Base-by-base conservation (phyloP, 768 basidiomycete genomes). In the Psilocybe tampanensis region DNA sequence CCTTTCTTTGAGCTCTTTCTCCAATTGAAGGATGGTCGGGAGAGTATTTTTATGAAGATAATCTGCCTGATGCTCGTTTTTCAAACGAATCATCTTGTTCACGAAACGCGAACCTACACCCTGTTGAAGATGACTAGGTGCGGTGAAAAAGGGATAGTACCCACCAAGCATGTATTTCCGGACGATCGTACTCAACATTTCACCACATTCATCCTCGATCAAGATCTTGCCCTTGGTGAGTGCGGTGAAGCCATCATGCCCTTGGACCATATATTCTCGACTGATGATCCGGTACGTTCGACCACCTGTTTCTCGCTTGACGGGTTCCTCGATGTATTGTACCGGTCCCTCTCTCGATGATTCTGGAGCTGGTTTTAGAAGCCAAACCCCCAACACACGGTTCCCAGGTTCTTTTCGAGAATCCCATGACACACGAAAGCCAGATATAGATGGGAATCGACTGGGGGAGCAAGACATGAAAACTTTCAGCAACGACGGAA, bases 391-490 rank as follows among this genome's bases (percentile, higher is more conserved):
- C 21, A 88, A 70, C 6, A 97, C 83, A 15, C 94, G 86, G 52
- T 86, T 76, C 15, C 88, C 87, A 0, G 91, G 82, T 1, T 83
- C 81, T 41, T 77, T 79, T 24, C 83, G 81, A 34, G 92, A 95
- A 68, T 97, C 94, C 94, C 94, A 95, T 17, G 84, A 80, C 8
- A 95, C 88, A 11, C 84, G 85, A 36, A 95, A 80, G 17, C 94
- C 94, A 21, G 94, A 89, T 34, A 96, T 78, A 12, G 94, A 80
- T 0, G 94, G 94, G 72, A 97, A 97, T 12, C 94, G 91, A 19
- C 94, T 95, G 50, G 12, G 19, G 18, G 19, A 44, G 26, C 33
- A 45, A 24, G 17, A 17, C 26, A 18, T 21, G 26, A 18, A 26
- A 49, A 7, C n/a, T 54, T 41, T 19, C 8, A 36, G 42, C 17